Evolutionary conservation across 805 yeast genomes (phyloP), one percentile per base, ranked within the genome.

Genomic region (Monosporozyma solicola): DNA sequence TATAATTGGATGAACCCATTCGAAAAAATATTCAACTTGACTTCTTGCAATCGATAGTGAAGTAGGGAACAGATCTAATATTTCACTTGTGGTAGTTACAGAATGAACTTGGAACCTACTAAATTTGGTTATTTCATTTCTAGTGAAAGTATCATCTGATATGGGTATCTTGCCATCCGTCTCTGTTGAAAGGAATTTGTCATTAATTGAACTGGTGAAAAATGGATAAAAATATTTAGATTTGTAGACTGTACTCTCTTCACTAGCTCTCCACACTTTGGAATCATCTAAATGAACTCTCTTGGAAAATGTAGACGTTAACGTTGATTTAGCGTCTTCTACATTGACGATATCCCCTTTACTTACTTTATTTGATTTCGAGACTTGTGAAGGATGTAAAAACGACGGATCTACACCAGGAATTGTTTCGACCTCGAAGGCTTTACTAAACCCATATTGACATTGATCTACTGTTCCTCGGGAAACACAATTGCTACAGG

Each of bases 191-290:
- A 60, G 51, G 7, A 63, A 50, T 37, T 54, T 59, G 20, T 60
- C 61, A 52, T 59, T 61, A 24, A 63, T 61, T 2, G 60, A 51
- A 39, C 51, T 57, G 1, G 61, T 53, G 37, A 63, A 63, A 46
- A 62, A 63, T 8, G 67, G 67, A 47, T 60, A 60, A 33, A 57
- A 60, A 33, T 53, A 60, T 41, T 58, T 63, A 2, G 65, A 58
- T 44, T 55, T 61, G 33, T 59, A 59, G 9, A 60, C 55, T 2
- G 49, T 39, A n/a, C 49, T 50, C 13, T 50, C 49, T 5, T 50
- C 49, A 33, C 33, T 48, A 5, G 10, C 35, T 29, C 39, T 48
- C 51, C 51, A 48, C 5, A 48, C 45, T 27, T 45, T 44, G 15
- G 37, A 20, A n/a, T 33, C 32, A 41, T 49, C 33, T 49, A n/a